These are phyloP conservation scores for Isatis tinctoria DNA, from an alignment of 345 rosid genomes.

Conservation along the genomic window DNA sequence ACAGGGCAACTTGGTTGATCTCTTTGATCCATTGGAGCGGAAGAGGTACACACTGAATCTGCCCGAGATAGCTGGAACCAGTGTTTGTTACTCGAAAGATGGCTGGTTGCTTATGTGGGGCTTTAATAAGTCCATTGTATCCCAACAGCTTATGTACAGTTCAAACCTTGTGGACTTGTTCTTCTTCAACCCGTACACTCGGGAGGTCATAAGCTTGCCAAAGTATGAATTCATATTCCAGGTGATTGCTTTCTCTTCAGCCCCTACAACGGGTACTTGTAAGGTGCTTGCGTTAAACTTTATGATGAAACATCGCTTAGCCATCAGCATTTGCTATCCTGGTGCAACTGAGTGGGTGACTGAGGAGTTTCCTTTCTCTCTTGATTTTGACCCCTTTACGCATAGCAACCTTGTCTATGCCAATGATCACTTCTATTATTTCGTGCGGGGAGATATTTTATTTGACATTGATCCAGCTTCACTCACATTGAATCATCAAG, in stretches of 20 bases:
- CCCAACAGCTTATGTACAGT: slow-evolving; percentile 36
- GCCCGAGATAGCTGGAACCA: slow-evolving; percentile 41
- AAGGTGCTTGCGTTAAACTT: slow-evolving; percentile 39
- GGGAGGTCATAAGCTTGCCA: slow-evolving; percentile 41
- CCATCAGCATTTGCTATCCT: slow-evolving; percentile 47
- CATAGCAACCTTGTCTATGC: neutral
- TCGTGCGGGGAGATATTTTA: neutral
- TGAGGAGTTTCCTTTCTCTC: neutral
- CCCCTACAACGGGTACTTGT: slow-evolving; percentile 46
- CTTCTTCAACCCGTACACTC: slow-evolving; percentile 57
- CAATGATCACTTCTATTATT: neutral
- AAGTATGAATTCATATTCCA: slow-evolving; percentile 45
- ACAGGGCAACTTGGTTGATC: slow-evolving; percentile 35
- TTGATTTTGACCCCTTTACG: neutral
- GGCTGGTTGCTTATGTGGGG: slow-evolving; percentile 64
- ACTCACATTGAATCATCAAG: neutral
- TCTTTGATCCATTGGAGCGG: slow-evolving; percentile 49
- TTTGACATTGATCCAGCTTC: neutral
- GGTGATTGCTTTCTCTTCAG: slow-evolving; percentile 56
- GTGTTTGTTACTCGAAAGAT: slow-evolving; percentile 53
- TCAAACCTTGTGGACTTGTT: slow-evolving; percentile 43
- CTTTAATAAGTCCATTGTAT: too few relatives aligned
- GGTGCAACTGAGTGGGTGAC: slow-evolving; percentile 50
- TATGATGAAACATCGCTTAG: slow-evolving; percentile 35
- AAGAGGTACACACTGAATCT: slow-evolving; percentile 42